Percentiles rank a stretch among this genome's conserved stretches.
Conservation (phyloP, 2,329 filamentous ascomycete genomes). For the Colletotrichum lupini region DNA sequence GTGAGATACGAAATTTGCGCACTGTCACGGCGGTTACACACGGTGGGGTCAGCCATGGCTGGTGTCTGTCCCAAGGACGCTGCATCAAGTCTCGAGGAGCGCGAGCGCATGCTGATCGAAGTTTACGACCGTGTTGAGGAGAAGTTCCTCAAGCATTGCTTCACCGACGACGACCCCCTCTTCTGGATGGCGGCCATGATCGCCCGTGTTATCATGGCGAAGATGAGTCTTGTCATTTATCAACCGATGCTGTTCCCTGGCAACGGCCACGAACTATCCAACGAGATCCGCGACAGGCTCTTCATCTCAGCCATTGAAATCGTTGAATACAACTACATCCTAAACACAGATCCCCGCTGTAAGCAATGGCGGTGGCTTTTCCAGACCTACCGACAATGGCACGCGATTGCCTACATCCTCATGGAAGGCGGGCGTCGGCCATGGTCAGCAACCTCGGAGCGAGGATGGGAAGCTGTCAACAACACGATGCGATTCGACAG, state of each 20-base stretch:
- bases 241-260: slow-evolving; percentile 76
- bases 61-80: slow-evolving; percentile 43
- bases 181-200: slow-evolving; percentile 78
- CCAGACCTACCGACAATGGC: slow-evolving; percentile 63
- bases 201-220: slow-evolving; percentile 78
- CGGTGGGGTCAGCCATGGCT: slow-evolving; percentile 47
- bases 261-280: slow-evolving; percentile 64
- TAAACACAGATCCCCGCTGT: slow-evolving; percentile 68
- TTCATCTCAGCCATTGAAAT: slow-evolving; percentile 80
- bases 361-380: slow-evolving; percentile 62
- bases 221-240: slow-evolving; percentile 82
- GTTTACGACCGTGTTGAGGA: slow-evolving; percentile 65
- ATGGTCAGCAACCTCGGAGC: slow-evolving; percentile 62
- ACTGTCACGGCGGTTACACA: slow-evolving; percentile 49
- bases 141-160: slow-evolving; percentile 60
- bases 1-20: slow-evolving; percentile 64
- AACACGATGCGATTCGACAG: slow-evolving; percentile 48
- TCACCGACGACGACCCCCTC: slow-evolving; percentile 61
- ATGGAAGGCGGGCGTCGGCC: slow-evolving; percentile 58
- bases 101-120: slow-evolving; percentile 60
- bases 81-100: slow-evolving; percentile 46
- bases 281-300: slow-evolving; percentile 74
- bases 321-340: slow-evolving; percentile 73
- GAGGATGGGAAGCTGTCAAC: slow-evolving; percentile 60
- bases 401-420: slow-evolving; percentile 60